Evolutionary conservation across 768 basidiomycete species (phyloP), one percentile per base, ranked within the genome.

Genomic region (Termitomyces eurrhizus): DNA sequence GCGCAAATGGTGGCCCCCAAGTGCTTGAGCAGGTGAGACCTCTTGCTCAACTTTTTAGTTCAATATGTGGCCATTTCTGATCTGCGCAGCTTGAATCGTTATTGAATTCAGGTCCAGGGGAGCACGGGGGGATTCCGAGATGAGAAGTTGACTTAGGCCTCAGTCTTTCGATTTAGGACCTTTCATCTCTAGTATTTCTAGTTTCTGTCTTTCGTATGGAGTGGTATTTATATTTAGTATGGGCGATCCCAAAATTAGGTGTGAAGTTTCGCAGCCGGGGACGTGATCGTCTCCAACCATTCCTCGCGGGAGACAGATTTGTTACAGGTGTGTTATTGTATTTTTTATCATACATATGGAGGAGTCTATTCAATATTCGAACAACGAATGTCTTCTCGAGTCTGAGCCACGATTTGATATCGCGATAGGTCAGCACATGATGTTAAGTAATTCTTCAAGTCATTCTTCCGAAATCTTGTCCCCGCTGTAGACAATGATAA

Each of bases 21-120:
- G 67, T 65, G 21, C 59, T 68, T 45, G 64, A 68, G 45, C 65
- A 68, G 67, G 67, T 68, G 59, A 62, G 61, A 42, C 29, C 12
- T 45, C 48, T 36, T 50, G 44, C 24, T 29, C 32, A 21, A 42
- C 55, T n/a, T 14, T 14, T 45, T 18, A 29, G 26, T 29, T 12
- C 14, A 21, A 37, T 29, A 18, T 32, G 33, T 24, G 41, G 29
- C 39, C 35, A 48, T 45, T 18, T 35, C 35, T 46, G n/a, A 57
- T 44, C 54, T 59, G 13, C 18, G 21, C 42, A 68, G 67, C 67
- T 68, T 51, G 67, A 68, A 58, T 60, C 67, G 13, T 52, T 68
- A 3, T 45, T 68, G 26, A 68, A 64, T 59, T 54, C 67, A 54
- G 64, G 62, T 35, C 60, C 67, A 26, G 52, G 62, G 33, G 65